Percentiles rank a stretch among this genome's conserved stretches.
Evolutionary conservation across 2,329 filamentous ascomycete species (phyloP).

Genomic region (Colletotrichum incanum): DNA sequence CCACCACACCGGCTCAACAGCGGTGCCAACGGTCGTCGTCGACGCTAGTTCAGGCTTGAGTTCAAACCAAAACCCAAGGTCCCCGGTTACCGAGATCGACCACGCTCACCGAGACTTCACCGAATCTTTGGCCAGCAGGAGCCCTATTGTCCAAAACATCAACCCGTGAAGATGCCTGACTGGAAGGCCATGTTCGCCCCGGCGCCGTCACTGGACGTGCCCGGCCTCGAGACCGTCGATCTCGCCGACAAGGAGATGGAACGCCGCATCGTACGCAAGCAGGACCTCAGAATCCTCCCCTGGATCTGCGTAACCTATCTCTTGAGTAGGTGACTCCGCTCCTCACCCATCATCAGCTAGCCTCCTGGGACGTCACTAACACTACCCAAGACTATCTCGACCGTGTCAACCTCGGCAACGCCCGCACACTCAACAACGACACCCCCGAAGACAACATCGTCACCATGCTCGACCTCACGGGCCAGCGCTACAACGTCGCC

Average conservation of each 20-base stretch:
- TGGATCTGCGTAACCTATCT: conserved; percentile 54
- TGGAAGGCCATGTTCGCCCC: conserved; percentile 42
- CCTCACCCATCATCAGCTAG: neutral
- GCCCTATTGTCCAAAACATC: neutral
- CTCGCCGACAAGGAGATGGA: conserved; percentile 54
- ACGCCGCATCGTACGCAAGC: conserved; percentile 52
- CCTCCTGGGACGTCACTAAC: neutral
- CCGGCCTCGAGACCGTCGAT: conserved; percentile 53
- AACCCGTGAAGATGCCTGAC: conserved; percentile 39
- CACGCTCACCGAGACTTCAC: conserved; percentile 20
- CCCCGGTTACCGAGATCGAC: neutral
- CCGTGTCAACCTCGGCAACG: conserved; percentile 54
- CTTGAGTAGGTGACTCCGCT: conserved; percentile 45
- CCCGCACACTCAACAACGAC: conserved; percentile 53
- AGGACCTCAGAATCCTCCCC: conserved; percentile 52
- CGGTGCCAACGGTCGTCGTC: conserved; percentile 4
- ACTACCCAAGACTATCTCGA: conserved; percentile 48
- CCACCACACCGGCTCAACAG: conserved; percentile 4
- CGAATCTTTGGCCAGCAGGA: neutral
- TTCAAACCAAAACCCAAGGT: neutral
- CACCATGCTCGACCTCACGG: conserved; percentile 50
- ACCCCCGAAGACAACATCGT: conserved; percentile 53
- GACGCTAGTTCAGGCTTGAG: neutral
- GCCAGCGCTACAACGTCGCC: conserved; percentile 52
- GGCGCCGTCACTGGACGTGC: conserved; percentile 52